Percentiles rank a stretch among this genome's conserved stretches.
Evolutionary conservation across 805 yeast genomes (phyloP).

Genomic region (Yamadazyma sp.): DNA sequence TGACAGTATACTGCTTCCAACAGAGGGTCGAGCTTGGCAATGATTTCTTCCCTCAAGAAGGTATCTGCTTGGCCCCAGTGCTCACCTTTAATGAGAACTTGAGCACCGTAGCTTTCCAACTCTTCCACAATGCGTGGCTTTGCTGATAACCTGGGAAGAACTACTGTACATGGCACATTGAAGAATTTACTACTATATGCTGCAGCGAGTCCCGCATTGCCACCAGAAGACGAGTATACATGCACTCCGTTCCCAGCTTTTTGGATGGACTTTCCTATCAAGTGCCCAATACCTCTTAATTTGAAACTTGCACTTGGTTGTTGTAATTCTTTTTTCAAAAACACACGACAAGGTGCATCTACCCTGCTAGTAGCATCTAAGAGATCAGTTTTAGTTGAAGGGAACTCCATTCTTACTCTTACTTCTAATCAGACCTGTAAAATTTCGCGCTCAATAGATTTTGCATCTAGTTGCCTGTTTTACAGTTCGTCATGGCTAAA

Average conservation of each 20-base stretch:
- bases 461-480: too few species aligned
- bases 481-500: constrained; percentile 10
- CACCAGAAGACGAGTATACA: constrained; percentile 33
- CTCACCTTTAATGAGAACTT: constrained; percentile 23
- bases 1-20: constrained; percentile 29
- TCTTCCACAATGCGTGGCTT: constrained; percentile 21
- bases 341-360: constrained; percentile 35
- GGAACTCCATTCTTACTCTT: constrained; percentile 14
- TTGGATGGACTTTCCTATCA: constrained; percentile 32
- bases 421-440: neutral
- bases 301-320: constrained; percentile 63
- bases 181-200: constrained; percentile 26
- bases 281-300: constrained; percentile 53
- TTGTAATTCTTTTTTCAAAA: constrained; percentile 49
- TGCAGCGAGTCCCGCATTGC: constrained; percentile 38
- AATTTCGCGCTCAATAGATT: too few species aligned
- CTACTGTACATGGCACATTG: constrained; percentile 29
- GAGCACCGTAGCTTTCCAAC: constrained; percentile 23
- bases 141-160: constrained; percentile 22
- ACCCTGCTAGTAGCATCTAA: constrained; percentile 34
- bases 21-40: constrained; percentile 14
- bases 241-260: constrained; percentile 23
- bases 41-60: constrained; percentile 19
- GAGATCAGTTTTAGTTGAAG: constrained; percentile 36
- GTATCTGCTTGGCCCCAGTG: constrained; percentile 37